Conservation (phyloP, 495 filamentous ascomycete species). For the Penicillium psychrofluorescens region DNA sequence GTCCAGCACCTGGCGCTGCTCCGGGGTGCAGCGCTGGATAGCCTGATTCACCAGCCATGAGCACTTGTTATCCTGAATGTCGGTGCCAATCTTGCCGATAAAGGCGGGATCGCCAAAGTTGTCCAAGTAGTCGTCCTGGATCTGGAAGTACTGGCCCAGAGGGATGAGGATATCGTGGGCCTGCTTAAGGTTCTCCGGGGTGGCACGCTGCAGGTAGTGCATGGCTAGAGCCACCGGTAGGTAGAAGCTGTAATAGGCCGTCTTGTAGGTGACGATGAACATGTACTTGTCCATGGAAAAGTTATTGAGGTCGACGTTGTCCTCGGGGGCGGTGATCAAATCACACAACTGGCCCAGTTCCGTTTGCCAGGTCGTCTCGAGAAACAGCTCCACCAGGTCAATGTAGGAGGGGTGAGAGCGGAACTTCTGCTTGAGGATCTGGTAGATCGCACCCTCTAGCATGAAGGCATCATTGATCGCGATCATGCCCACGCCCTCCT, state of each 20-base stretch:
- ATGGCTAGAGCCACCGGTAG: slow-evolving; percentile 91
- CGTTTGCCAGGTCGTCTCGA: slow-evolving; percentile 86
- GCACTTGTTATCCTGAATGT: slow-evolving; percentile 99
- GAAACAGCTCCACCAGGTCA: slow-evolving; percentile 90
- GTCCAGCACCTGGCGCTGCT: slow-evolving; percentile 74
- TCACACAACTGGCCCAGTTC: slow-evolving; percentile 93
- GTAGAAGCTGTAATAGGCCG: slow-evolving; percentile 98
- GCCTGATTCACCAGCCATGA: slow-evolving; percentile 96
- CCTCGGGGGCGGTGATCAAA: slow-evolving; percentile 91
- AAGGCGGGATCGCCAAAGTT: slow-evolving; percentile 87
- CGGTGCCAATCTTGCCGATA: slow-evolving; percentile 98
- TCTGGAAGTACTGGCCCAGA: slow-evolving; percentile 98
- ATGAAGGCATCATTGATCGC: slow-evolving; percentile 99
- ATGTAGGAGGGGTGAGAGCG: slow-evolving; percentile 75
- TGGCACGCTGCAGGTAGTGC: slow-evolving; percentile 72
- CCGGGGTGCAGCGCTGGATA: slow-evolving; percentile 62
- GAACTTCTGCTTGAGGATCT: slow-evolving; percentile 89
- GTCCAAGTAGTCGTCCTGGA: slow-evolving; percentile 98
- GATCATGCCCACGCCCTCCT: slow-evolving; percentile 79
- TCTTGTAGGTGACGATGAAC: slow-evolving; percentile 99
- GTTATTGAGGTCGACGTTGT: slow-evolving; percentile 76
- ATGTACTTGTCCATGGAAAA: slow-evolving; percentile 92
- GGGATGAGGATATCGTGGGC: slow-evolving; percentile 90
- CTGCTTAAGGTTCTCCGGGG: slow-evolving; percentile 74
- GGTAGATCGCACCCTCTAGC: slow-evolving; percentile 85